Conservation (phyloP, 805 yeast genomes). For the Spathaspora boniae region DNA sequence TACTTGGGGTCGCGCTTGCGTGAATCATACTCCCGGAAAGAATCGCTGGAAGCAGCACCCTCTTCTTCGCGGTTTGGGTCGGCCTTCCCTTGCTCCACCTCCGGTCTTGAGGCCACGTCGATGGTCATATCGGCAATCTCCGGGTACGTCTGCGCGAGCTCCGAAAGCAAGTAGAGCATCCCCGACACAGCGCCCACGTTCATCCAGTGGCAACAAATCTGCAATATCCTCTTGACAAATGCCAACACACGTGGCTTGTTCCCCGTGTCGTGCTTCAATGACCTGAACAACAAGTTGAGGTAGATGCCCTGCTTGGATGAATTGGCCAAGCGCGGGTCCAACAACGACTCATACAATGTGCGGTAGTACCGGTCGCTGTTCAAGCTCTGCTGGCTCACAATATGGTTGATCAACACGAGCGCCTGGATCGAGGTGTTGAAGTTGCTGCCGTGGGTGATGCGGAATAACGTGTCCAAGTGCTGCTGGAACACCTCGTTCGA, state of each 20-base stretch:
- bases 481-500: slow-evolving; percentile 65
- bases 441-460: slow-evolving; percentile 89
- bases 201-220: slow-evolving; percentile 80
- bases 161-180: slow-evolving; percentile 68
- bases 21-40: slow-evolving; percentile 58
- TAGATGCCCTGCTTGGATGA: slow-evolving; percentile 93
- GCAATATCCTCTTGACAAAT: slow-evolving; percentile 85
- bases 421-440: slow-evolving; percentile 95
- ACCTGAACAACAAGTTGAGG: slow-evolving; percentile 78
- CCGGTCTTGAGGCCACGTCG: slow-evolving; percentile 46
- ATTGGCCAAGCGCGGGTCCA: slow-evolving; percentile 77
- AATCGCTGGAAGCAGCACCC: slow-evolving; percentile 6
- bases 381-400: slow-evolving; percentile 57
- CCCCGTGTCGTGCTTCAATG: slow-evolving; percentile 64
- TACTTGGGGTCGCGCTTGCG: slow-evolving; percentile 88
- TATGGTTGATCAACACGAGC: slow-evolving; percentile 77
- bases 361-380: slow-evolving; percentile 71
- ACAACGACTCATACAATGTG: slow-evolving; percentile 83
- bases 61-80: slow-evolving; percentile 18
- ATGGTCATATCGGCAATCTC: slow-evolving; percentile 62
- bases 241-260: slow-evolving; percentile 70
- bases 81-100: slow-evolving; percentile 24
- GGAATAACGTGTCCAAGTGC: slow-evolving; percentile 81
- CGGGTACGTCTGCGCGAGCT: slow-evolving; percentile 63
- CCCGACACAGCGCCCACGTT: slow-evolving; percentile 88